Evolutionary conservation across 2,329 filamentous ascomycete genomes (phyloP), one percentile per base, ranked within the genome.

Genomic region (Cladosporium phlei): DNA sequence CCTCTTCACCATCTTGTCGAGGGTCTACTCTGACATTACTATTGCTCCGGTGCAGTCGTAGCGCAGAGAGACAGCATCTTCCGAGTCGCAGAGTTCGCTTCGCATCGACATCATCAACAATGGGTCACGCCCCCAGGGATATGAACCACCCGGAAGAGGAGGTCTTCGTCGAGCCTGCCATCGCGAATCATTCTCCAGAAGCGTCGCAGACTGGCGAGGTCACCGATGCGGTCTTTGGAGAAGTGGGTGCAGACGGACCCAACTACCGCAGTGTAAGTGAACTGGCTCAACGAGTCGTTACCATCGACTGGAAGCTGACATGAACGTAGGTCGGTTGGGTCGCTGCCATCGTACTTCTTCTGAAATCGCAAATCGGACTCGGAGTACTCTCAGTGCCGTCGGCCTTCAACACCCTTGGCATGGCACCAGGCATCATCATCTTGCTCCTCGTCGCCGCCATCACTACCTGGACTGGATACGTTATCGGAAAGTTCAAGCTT

Each of bases 401-500:
- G 3, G 66, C 66, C 0, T 74, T 75, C 49, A 60, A 76, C 45
- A 59, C 60, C 1, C 63, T 77, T 3, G 74, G 73, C 3, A 59
- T 76, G 19, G 60, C 75, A 8, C 74, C 74, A 0, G 74, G 74
- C n/a, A 55, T 75, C 8, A 68, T 76, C 21, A 63, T 65, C 20
- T 59, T 77, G 4, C 22, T 66, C 3, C 43, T 55, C 3, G 65
- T 76, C 21, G 68, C 63, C 1, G 49, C 29, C n/a, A 72, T 75
- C 51, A 74, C 72, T 0, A 71, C 69, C 2, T 76, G 73, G 73
- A 73, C 71, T 2, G 64, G 66, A 46, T 74, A 72, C 50, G 70
- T 74, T 20, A 62, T 76, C 8, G 73, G 71, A 5, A 55, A 62
- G 12, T 79, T 79, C 64, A 79, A 79, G 55, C 52, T 77, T 19